Percentiles rank a stretch among this genome's conserved stretches.
These are phyloP conservation scores for Leucocoprinus sp. DNA, from an alignment of 768 basidiomycete genomes.

Conservation along the genomic window DNA sequence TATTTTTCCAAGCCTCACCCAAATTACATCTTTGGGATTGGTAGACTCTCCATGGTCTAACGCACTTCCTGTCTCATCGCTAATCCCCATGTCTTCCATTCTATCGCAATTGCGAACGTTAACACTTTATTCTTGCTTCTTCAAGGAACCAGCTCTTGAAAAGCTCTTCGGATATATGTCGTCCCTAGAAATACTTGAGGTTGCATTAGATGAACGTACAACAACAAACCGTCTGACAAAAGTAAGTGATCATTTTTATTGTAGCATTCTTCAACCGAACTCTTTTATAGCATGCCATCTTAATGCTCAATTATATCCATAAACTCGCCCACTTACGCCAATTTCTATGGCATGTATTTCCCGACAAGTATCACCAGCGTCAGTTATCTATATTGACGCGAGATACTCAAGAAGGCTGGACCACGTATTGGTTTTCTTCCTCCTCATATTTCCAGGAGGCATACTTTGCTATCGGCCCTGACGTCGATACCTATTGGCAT, in stretches of 20 bases:
- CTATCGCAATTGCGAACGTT: background rate
- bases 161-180: background rate
- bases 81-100: background rate
- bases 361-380: background rate
- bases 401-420: background rate
- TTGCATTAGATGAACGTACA: background rate
- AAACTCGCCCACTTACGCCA: background rate
- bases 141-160: background rate
- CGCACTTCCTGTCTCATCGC: background rate
- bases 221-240: background rate
- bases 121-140: background rate
- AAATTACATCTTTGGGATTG: background rate
- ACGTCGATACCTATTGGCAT: background rate
- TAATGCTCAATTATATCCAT: background rate
- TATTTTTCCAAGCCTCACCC: background rate
- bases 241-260: background rate
- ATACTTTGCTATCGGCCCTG: background rate
- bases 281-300: background rate
- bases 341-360: background rate
- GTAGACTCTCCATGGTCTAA: background rate
- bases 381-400: background rate
- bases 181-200: background rate
- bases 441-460: background rate
- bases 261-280: background rate
- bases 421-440: background rate